Percentiles rank a stretch among this genome's conserved stretches.
phyloP scores from a whole-genome alignment of 1,284 basidiomycete genomes.

The Bondarzewia mesenterica region DNA sequence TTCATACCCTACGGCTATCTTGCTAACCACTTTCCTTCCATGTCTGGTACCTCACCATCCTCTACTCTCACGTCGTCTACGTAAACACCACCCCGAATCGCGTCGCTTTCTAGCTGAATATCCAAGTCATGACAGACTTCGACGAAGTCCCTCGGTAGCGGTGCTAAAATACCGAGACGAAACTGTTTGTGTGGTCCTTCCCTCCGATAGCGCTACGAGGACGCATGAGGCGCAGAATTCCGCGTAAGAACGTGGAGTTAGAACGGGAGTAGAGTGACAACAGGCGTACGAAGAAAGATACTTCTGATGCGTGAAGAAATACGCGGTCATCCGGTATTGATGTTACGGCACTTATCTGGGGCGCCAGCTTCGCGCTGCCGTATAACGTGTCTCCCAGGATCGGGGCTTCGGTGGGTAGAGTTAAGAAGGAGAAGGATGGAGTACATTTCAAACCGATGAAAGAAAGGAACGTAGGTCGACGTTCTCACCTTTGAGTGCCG shows the following conservation, averaged over 20 bases:
- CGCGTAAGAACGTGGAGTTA: background rate
- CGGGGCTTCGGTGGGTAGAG: conserved; percentile 51
- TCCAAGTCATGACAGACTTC: conserved; percentile 34
- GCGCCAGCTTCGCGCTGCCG: conserved; percentile 23
- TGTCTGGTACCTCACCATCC: conserved; percentile 22
- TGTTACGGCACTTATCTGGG: conserved; percentile 23
- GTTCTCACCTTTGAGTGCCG: conserved; percentile 40
- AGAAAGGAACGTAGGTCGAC: conserved; percentile 8
- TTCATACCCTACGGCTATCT: background rate
- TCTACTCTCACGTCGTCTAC: conserved; percentile 29
- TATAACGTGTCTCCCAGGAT: conserved; percentile 54
- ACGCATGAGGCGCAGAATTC: background rate
- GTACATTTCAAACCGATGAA: background rate
- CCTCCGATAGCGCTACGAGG: conserved; percentile 38
- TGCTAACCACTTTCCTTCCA: conserved; percentile 33
- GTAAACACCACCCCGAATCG: conserved; percentile 36
- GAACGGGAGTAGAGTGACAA: conserved; percentile 4
- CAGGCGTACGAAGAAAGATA: conserved; percentile 50
- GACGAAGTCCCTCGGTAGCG: conserved; percentile 44
- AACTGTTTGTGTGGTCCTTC: conserved; percentile 36
- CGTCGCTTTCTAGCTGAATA: conserved; percentile 29
- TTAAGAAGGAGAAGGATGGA: too few species aligned
- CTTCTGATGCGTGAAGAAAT: conserved; percentile 51
- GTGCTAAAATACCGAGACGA: conserved; percentile 41
- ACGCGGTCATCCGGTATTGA: conserved; percentile 36